Evolutionary conservation across 306 rosid species (phyloP).

Genomic region (Ochetophila trinervis): DNA sequence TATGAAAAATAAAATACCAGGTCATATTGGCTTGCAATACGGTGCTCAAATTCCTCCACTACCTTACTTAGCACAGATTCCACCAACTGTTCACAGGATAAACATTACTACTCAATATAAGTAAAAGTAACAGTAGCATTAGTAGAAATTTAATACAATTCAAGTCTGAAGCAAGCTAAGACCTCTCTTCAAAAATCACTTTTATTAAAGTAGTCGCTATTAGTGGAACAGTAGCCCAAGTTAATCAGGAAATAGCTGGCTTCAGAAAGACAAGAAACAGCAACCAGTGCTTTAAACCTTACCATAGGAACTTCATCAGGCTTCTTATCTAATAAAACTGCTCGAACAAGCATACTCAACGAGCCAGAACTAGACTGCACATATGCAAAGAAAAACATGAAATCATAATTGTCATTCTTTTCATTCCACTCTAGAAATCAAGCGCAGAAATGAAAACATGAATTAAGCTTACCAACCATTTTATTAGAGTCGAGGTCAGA

Average conservation of each 20-base stretch:
- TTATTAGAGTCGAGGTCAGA: slow-evolving; percentile 61
- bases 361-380: slow-evolving; percentile 63
- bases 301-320: slow-evolving; percentile 94
- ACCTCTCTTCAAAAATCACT: background rate
- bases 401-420: background rate
- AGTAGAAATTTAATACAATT: background rate
- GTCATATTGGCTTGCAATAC: slow-evolving; percentile 58
- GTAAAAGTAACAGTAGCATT: slow-evolving; percentile 18
- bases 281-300: slow-evolving; percentile 20
- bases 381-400: background rate
- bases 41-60: slow-evolving; percentile 82
- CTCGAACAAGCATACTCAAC: slow-evolving; percentile 68
- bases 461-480: slow-evolving; percentile 70
- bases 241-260: background rate
- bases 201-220: background rate
- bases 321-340: slow-evolving; percentile 68
- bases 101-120: slow-evolving; percentile 23
- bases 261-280: slow-evolving; percentile 9
- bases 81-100: slow-evolving; percentile 61
- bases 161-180: background rate
- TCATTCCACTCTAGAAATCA: slow-evolving; percentile 15
- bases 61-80: slow-evolving; percentile 86
- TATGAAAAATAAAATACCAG: slow-evolving; percentile 40
- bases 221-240: background rate
- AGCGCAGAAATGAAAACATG: slow-evolving; percentile 19